Evolutionary conservation across 140 eudicot species (phyloP).

Genomic region (Oenanthe javanica): DNA sequence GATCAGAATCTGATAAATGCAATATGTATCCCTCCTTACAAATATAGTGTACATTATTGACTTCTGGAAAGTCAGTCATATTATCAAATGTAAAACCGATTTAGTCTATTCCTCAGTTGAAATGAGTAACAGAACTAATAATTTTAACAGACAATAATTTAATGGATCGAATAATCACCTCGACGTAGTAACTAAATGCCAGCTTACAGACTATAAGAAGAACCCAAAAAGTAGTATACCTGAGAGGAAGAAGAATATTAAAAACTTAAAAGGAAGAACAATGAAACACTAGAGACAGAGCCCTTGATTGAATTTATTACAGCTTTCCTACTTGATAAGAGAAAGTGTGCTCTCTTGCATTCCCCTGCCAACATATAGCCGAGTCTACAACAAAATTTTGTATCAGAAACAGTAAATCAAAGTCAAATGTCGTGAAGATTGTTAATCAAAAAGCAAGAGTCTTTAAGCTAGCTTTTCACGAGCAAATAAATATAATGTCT

Average conservation of each 20-base stretch:
- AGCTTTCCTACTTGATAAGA: slow-evolving; percentile 56
- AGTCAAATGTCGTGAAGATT: not conserved
- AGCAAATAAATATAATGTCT: not conserved
- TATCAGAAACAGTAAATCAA: slow-evolving; percentile 13
- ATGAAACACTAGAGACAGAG: slow-evolving; percentile 4
- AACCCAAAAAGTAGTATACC: slow-evolving; percentile 82
- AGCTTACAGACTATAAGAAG: slow-evolving; percentile 65
- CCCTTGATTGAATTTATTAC: slow-evolving; percentile 7
- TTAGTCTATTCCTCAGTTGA: not conserved
- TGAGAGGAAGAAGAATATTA: slow-evolving; percentile 15
- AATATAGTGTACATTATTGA: not conserved
- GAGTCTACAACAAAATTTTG: slow-evolving; percentile 48
- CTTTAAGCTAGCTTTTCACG: not conserved
- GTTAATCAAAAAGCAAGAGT: not conserved
- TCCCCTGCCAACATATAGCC: slow-evolving; percentile 95
- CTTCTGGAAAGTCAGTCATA: not conserved
- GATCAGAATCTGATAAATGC: not conserved
- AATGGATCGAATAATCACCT: slow-evolving; percentile 38
- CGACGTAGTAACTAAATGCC: slow-evolving; percentile 82
- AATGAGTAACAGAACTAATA: not conserved
- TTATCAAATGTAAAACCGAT: not conserved
- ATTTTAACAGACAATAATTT: not conserved
- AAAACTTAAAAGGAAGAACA: not conserved
- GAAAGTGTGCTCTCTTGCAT: slow-evolving; percentile 83
- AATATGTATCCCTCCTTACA: not conserved